phyloP scores from a whole-genome alignment of 352 stramenopile species.

The Chrysophaeum taylorii region DNA sequence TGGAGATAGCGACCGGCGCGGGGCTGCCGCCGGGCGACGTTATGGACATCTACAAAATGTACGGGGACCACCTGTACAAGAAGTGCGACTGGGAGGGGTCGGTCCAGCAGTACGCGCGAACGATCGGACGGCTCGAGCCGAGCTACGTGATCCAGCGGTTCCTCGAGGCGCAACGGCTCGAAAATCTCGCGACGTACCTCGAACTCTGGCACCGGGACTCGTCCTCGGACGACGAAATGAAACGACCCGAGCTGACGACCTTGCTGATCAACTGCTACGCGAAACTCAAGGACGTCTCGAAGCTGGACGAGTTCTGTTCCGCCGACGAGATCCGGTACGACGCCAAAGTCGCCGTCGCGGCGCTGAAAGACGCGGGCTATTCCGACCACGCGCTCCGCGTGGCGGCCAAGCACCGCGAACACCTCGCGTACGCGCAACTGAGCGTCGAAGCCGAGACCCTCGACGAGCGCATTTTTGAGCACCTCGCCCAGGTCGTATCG shows the following conservation, averaged over 20 bases:
- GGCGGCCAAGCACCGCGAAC: slow-evolving; percentile 65
- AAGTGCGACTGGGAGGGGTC: slow-evolving; percentile 89
- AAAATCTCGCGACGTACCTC: slow-evolving; percentile 89
- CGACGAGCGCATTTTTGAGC: slow-evolving; percentile 73
- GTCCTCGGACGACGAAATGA: too few species aligned
- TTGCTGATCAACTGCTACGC: slow-evolving; percentile 87
- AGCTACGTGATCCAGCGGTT: slow-evolving; percentile 96
- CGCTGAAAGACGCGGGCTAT: slow-evolving; percentile 75
- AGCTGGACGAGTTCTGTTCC: neutral
- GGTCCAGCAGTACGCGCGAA: slow-evolving; percentile 90
- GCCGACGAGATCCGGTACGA: slow-evolving; percentile 73
- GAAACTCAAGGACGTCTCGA: slow-evolving; percentile 50
- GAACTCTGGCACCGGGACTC: slow-evolving; percentile 81
- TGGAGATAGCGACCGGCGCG: slow-evolving; percentile 81
- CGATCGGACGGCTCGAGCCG: slow-evolving; percentile 88
- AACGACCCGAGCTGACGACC: slow-evolving; percentile 60
- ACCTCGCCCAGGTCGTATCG: slow-evolving; percentile 46
- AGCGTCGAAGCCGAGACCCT: slow-evolving; percentile 62
- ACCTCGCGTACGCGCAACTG: slow-evolving; percentile 80
- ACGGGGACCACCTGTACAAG: slow-evolving; percentile 94
- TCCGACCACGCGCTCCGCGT: slow-evolving; percentile 70
- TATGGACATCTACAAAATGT: slow-evolving; percentile 77
- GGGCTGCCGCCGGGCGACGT: slow-evolving; percentile 87
- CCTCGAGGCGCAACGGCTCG: slow-evolving; percentile 89
- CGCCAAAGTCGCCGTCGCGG: slow-evolving; percentile 76